Base-by-base conservation (phyloP, 1,284 basidiomycete species). In the Ustilago cynodontis region DNA sequence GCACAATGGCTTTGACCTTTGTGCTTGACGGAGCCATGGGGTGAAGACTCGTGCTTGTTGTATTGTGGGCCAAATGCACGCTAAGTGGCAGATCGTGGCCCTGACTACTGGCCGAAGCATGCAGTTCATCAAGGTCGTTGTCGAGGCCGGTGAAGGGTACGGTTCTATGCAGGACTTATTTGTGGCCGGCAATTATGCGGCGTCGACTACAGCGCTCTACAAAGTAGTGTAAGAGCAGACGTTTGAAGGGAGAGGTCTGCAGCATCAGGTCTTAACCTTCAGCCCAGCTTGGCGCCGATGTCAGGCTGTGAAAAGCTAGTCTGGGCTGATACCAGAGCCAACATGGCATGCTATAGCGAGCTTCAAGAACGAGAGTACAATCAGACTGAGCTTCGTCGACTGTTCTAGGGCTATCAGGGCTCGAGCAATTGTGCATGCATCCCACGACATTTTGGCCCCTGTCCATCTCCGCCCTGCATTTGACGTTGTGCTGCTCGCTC, bases 391-490 rank as follows among this genome's bases (percentile, higher is more conserved):
- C 41, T 43, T n/a, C n/a, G n/a, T 20, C 41, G 10, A 16, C 14
- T 33, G 28, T 57, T 39, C 16, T 20, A 28, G n/a, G 43, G 37
- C 55, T 45, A 52, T 58, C 20, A 26, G 52, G 58, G 53, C 60
- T 63, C 59, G 49, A 62, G 69, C 59, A 26, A 9, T 24, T 14
- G 18, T 63, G 59, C 70, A 72, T 72, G 64, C 65, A 72, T 20
- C 53, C 59, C 64, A 60, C 70, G 64, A 67, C 70, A 72, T 67
- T 72, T 72, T 67, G 70, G 60, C 70, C 70, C 70, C 70, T 72
- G 70, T 72, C 70, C 39, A 62, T 31, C 60, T 67, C 53, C 60
- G 65, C 70, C 53, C 60, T 62, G 70, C 70, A 63, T 50, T 54
- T 49, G 20, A 47, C 59, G 65, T 33, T 41, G 52, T 57, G 26